Conservation (phyloP, 106 monocot genomes). For the Apostasia shenzhenica region DNA sequence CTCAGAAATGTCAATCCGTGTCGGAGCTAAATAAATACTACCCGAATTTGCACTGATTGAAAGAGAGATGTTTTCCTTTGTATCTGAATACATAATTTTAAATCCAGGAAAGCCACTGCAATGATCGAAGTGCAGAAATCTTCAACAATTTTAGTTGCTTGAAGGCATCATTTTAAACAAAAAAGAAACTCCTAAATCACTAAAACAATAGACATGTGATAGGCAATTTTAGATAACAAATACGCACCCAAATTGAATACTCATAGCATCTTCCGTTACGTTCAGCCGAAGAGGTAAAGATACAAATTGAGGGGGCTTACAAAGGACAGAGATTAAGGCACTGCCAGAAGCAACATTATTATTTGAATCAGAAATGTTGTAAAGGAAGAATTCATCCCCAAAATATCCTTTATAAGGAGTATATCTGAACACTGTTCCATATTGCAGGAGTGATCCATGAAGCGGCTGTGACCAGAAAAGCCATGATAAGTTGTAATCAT, state of each 20-base stretch:
- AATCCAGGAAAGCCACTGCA: conserved; percentile 80
- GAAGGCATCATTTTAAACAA: not conserved
- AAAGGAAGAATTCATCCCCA: conserved; percentile 83
- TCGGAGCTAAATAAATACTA: conserved; percentile 59
- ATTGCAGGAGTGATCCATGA: conserved; percentile 75
- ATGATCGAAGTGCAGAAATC: conserved; percentile 2
- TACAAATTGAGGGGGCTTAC: conserved; percentile 85
- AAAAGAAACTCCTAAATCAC: not conserved
- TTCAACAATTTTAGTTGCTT: not conserved
- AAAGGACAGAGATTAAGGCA: conserved; percentile 53
- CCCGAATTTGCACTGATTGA: conserved; percentile 62
- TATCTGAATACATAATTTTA: conserved; percentile 63
- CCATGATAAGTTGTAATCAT: not conserved
- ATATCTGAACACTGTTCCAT: conserved; percentile 62
- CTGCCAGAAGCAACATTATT: conserved; percentile 48
- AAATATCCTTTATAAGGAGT: conserved; percentile 79
- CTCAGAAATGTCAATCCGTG: conserved; percentile 38
- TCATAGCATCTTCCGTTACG: conserved; percentile 61
- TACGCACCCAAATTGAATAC: conserved; percentile 73
- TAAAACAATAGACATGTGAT: not conserved
- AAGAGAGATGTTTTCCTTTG: conserved; percentile 61
- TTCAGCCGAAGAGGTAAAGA: conserved; percentile 57
- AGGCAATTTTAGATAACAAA: not conserved
- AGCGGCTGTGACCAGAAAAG: conserved; percentile 50
- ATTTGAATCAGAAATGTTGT: conserved; percentile 59